These are phyloP conservation scores for Neonothopanus nambi DNA, from an alignment of 1,284 basidiomycete species.

Conservation along the genomic window DNA sequence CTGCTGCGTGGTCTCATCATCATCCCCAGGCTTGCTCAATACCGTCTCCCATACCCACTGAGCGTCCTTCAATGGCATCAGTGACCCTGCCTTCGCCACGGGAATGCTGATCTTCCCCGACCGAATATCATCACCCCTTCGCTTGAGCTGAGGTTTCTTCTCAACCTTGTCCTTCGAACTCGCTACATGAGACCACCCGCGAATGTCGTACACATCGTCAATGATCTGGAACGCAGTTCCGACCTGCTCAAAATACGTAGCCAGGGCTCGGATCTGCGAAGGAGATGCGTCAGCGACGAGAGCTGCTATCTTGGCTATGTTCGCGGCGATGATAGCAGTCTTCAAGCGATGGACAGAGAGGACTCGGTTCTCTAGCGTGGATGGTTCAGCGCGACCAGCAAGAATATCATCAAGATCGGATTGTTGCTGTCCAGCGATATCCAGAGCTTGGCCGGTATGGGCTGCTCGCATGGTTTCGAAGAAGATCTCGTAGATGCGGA, in stretches of 20 bases:
- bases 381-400: background rate
- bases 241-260: background rate
- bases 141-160: background rate
- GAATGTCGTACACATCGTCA: constrained; percentile 6
- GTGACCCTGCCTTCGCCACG: background rate
- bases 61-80: background rate
- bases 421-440: constrained; percentile 1
- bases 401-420: background rate
- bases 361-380: background rate
- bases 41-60: background rate
- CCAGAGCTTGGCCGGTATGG: constrained; percentile 3
- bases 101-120: constrained; percentile 1
- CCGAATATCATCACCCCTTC: background rate
- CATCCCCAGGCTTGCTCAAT: background rate
- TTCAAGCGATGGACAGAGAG: constrained; percentile 1
- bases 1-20: background rate
- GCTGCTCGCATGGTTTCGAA: constrained; percentile 7
- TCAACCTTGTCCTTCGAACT: constrained; percentile 15
- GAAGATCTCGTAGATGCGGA: background rate
- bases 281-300: background rate
- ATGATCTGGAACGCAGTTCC: constrained; percentile 6
- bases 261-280: background rate
- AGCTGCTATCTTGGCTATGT: constrained; percentile 3
- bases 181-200: constrained; percentile 3
- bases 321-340: constrained; percentile 6